Conservation (phyloP, 2,329 filamentous ascomycete species). For the Verticillium tricorpus region DNA sequence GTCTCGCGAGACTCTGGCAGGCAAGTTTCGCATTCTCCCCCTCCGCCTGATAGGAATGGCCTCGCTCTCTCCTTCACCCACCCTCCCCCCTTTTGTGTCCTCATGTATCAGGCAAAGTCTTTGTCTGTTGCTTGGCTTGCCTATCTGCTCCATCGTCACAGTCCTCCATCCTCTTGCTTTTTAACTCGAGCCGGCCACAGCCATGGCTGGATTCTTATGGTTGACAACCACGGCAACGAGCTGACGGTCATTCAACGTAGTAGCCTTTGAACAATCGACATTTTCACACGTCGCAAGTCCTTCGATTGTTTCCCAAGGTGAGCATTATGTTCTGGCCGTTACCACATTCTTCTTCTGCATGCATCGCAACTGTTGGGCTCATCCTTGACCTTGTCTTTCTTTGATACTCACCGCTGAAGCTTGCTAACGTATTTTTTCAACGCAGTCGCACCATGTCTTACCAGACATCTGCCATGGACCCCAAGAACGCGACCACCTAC, state of each 20-base stretch:
- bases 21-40: constrained; percentile 5
- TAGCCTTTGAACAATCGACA: neutral
- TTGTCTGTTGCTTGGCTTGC: no score
- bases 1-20: neutral
- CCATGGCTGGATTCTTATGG: no score
- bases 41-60: neutral
- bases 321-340: no score
- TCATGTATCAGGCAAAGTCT: no score
- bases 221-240: no score
- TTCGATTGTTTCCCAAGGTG: neutral
- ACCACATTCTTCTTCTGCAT: no score
- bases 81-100: no score
- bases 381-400: neutral
- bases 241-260: neutral
- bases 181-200: no score
- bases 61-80: neutral
- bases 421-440: neutral
- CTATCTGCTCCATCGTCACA: no score
- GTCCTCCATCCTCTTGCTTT: neutral
- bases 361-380: no score
- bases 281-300: neutral
- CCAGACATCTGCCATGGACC: constrained; percentile 32
- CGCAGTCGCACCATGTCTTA: constrained; percentile 23
- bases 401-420: neutral
- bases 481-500: constrained; percentile 21